Evolutionary conservation across 225 moss, liverwort and hornwort genomes (phyloP).

Genomic region (Neckera pumila): DNA sequence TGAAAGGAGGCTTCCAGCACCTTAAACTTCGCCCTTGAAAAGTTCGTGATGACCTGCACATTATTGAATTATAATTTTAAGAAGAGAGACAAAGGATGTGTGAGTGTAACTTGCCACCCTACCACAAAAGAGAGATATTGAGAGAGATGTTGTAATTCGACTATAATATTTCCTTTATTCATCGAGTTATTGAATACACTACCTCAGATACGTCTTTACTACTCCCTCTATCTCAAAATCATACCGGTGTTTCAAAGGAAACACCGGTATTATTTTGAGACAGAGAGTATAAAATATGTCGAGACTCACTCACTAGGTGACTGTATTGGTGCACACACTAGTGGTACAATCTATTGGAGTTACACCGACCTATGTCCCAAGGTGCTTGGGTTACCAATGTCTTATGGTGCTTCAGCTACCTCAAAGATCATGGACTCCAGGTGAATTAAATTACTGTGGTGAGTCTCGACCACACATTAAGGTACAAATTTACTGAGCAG

Average conservation of each 20-base stretch:
- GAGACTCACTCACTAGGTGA: not conserved
- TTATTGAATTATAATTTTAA: not conserved
- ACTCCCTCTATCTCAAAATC: too few relatives aligned
- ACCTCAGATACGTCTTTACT: not conserved
- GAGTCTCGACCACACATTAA: not conserved
- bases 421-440: not conserved
- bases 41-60: constrained; percentile 73
- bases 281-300: not conserved
- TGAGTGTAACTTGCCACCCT: not conserved
- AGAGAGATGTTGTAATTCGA: not conserved
- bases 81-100: not conserved
- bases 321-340: not conserved
- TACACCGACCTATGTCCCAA: not conserved
- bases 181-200: not conserved
- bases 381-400: not conserved
- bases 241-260: too few relatives aligned
- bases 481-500: not conserved
- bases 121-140: not conserved
- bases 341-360: not conserved
- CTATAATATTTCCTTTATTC: not conserved
- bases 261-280: too few relatives aligned
- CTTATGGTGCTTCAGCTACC: not conserved
- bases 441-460: not conserved
- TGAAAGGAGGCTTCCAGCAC: constrained; percentile 72
- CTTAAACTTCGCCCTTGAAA: constrained; percentile 58